phyloP scores from a whole-genome alignment of 164 flowering plant genomes.

The Tetracentron sinense region DNA sequence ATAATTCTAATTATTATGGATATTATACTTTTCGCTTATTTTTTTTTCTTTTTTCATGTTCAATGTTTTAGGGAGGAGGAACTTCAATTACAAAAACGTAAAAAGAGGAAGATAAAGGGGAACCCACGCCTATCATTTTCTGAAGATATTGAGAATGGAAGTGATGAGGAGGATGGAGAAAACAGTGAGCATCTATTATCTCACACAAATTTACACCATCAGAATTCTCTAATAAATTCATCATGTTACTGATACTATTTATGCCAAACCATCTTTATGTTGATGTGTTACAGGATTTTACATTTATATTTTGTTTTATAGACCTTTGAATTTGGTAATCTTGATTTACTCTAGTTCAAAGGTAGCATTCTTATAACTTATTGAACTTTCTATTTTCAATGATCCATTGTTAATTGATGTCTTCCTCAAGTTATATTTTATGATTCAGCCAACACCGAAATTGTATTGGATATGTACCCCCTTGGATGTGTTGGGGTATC shows the following conservation, averaged over 20 bases:
- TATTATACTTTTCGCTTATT: neutral
- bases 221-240: neutral
- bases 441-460: too few relatives aligned
- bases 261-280: neutral
- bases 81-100: slow-evolving; percentile 75
- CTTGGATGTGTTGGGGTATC: too few relatives aligned
- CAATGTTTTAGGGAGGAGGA: slow-evolving; percentile 65
- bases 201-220: slow-evolving; percentile 8
- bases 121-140: slow-evolving; percentile 70
- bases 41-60: neutral
- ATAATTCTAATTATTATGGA: neutral
- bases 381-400: too few relatives aligned
- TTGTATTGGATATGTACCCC: too few relatives aligned
- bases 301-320: too few relatives aligned
- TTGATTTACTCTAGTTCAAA: too few relatives aligned
- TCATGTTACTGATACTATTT: neutral
- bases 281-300: too few relatives aligned
- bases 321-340: too few relatives aligned
- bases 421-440: too few relatives aligned
- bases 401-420: too few relatives aligned
- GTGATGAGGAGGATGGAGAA: slow-evolving; percentile 68
- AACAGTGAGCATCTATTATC: slow-evolving; percentile 33
- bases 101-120: slow-evolving; percentile 79
- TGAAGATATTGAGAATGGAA: slow-evolving; percentile 74
- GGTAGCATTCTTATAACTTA: too few relatives aligned